Evolutionary conservation across 1,284 basidiomycete species (phyloP).

Genomic region (Cyathus olla): DNA sequence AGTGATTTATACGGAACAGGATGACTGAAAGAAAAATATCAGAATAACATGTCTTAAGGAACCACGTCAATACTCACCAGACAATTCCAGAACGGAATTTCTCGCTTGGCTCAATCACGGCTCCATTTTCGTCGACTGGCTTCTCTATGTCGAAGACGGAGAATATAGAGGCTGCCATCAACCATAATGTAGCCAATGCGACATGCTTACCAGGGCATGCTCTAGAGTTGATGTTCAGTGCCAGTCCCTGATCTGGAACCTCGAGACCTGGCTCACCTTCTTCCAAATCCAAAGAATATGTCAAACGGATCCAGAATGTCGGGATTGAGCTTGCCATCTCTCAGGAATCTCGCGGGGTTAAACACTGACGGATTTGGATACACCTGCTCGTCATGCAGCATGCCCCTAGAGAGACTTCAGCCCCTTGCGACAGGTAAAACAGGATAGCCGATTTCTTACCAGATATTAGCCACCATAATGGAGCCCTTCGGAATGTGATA

Average conservation of each 20-base stretch:
- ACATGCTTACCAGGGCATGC: conserved; percentile 53
- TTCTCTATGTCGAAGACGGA: conserved; percentile 37
- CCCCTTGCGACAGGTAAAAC: neutral
- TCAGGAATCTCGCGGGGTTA: conserved; percentile 47
- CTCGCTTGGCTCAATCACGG: conserved; percentile 43
- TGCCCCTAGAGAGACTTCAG: conserved; percentile 34
- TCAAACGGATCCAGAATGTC: conserved; percentile 35
- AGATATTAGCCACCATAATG: conserved; percentile 36
- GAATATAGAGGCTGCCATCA: conserved; percentile 49
- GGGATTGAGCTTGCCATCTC: conserved; percentile 40
- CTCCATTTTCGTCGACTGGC: conserved; percentile 36
- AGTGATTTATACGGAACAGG: conserved; percentile 41
- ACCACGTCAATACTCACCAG: conserved; percentile 42
- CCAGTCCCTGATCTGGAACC: neutral
- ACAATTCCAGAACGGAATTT: conserved; percentile 44
- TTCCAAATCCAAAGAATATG: conserved; percentile 50
- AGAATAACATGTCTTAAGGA: neutral
- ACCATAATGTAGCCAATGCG: conserved; percentile 48
- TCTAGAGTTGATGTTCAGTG: conserved; percentile 15
- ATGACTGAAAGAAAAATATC: conserved; percentile 23
- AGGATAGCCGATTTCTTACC: conserved; percentile 13
- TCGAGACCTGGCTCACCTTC: conserved; percentile 8
- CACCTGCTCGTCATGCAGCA: conserved; percentile 45
- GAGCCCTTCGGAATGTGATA: conserved; percentile 39
- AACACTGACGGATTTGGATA: conserved; percentile 51